Conservation (phyloP, 2,329 filamentous ascomycete genomes). For the Pyrenochaeta sp. region DNA sequence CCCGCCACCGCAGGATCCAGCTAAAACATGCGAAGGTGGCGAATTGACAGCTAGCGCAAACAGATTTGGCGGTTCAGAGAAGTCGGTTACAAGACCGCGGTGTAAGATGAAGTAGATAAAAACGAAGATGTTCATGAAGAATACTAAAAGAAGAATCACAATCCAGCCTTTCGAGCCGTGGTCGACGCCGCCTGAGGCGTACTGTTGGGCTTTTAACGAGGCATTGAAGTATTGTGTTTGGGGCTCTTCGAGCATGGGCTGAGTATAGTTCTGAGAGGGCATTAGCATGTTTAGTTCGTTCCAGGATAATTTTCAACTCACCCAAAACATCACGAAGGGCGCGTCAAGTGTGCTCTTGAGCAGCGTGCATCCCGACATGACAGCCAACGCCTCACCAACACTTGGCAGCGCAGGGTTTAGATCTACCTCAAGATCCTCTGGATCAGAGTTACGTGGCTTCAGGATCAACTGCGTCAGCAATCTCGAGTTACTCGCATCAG, state of each 20-base stretch:
- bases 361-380: slow-evolving; percentile 72
- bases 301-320: slow-evolving; percentile 18
- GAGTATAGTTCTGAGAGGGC: slow-evolving; percentile 44
- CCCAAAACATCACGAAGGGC: slow-evolving; percentile 65
- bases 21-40: slow-evolving; percentile 61
- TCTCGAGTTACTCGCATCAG: slow-evolving; percentile 54
- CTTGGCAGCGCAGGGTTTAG: slow-evolving; percentile 68
- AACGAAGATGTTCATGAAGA: slow-evolving; percentile 72
- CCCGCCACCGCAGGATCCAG: slow-evolving; percentile 65
- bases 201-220: slow-evolving; percentile 70
- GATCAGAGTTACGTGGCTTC: slow-evolving; percentile 24
- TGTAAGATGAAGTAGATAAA: slow-evolving; percentile 69
- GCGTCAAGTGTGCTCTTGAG: slow-evolving; percentile 67
- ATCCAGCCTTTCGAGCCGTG: slow-evolving; percentile 73
- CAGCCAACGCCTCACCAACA: slow-evolving; percentile 76
- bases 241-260: slow-evolving; percentile 51
- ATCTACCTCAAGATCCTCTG: slow-evolving; percentile 29
- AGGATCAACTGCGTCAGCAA: slow-evolving; percentile 56
- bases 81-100: slow-evolving; percentile 75
- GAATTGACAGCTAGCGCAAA: slow-evolving; percentile 76
- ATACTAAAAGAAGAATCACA: slow-evolving; percentile 69
- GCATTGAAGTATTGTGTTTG: slow-evolving; percentile 70
- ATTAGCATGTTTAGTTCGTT: background rate
- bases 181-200: slow-evolving; percentile 70
- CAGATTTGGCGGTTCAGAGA: slow-evolving; percentile 78